These are phyloP conservation scores for Triticum urartu DNA, from an alignment of 176 grass and related monocot genomes.

Conservation along the genomic window DNA sequence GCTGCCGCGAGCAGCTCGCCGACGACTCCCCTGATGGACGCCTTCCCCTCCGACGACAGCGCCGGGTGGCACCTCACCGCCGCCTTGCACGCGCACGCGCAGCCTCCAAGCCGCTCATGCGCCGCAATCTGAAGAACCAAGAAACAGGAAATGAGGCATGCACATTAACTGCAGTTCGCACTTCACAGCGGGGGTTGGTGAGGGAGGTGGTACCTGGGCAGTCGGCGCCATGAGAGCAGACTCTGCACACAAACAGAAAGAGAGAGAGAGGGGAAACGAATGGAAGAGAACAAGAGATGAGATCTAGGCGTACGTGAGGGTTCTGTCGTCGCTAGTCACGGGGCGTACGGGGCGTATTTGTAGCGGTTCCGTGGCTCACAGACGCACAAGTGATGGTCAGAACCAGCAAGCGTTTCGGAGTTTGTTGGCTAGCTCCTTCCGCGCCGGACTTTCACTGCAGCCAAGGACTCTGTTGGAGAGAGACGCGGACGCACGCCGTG, in stretches of 20 bases:
- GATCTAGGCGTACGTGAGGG: not conserved
- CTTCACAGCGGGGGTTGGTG: not conserved
- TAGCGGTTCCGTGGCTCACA: not conserved
- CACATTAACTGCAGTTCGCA: not conserved
- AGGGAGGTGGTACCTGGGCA: slow-evolving; percentile 20
- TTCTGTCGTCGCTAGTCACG: not conserved
- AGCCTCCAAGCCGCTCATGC: not conserved
- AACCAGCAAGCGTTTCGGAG: not conserved
- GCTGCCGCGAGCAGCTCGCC: slow-evolving; percentile 40
- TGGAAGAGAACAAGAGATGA: not conserved
- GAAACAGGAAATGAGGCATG: not conserved
- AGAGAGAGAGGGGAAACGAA: not conserved
- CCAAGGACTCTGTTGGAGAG: not conserved
- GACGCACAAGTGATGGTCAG: not conserved
- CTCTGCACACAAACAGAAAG: too few relatives aligned
- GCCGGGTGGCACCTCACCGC: slow-evolving; percentile 61
- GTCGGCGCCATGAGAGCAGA: slow-evolving; percentile 44
- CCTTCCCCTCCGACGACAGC: slow-evolving; percentile 49
- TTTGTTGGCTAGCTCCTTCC: not conserved
- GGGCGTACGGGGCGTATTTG: not conserved
- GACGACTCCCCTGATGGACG: slow-evolving; percentile 72
- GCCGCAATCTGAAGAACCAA: not conserved
- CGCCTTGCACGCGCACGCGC: not conserved
- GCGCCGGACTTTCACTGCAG: not conserved
- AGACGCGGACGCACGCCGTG: not conserved